Evolutionary conservation across 768 basidiomycete genomes (phyloP).

Genomic region (Agaricus blazei): DNA sequence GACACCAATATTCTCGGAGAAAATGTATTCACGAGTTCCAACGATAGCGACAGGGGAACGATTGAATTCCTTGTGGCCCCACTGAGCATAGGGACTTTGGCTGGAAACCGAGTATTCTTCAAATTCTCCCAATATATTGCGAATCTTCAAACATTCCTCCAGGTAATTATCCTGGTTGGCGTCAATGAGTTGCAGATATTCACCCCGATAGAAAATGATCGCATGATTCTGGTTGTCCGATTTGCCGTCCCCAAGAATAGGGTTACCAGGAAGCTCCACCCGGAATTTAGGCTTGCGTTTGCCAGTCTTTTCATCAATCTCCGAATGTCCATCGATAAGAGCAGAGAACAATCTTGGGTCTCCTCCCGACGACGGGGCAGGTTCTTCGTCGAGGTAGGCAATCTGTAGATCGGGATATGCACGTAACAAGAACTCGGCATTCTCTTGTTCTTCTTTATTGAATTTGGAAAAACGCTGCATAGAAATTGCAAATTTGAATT

Average conservation of each 20-base stretch:
- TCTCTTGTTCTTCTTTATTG: conserved; percentile 98
- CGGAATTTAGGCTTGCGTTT: conserved; percentile 96
- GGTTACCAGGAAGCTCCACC: conserved; percentile 95
- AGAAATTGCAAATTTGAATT: conserved; percentile 97
- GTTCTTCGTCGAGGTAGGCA: conserved; percentile 96
- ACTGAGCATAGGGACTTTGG: conserved; percentile 94
- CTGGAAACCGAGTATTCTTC: conserved; percentile 89
- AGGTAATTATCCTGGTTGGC: conserved; percentile 99
- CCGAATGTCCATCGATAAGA: conserved; percentile 96
- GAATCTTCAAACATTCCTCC: conserved; percentile 98
- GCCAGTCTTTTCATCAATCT: conserved; percentile 83
- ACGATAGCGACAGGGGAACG: conserved; percentile 94
- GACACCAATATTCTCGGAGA: conserved; percentile 99
- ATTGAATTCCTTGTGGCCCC: conserved; percentile 90
- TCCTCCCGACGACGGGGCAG: conserved; percentile 70
- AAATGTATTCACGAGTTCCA: conserved; percentile 98
- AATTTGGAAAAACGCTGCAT: conserved; percentile 99
- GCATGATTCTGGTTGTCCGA: conserved; percentile 99
- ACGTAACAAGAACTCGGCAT: conserved; percentile 94
- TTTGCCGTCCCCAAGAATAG: conserved; percentile 98
- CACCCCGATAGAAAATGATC: conserved; percentile 97
- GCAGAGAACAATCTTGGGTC: conserved; percentile 89
- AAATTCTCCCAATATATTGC: conserved; percentile 96
- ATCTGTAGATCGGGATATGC: conserved; percentile 99
- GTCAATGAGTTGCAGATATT: conserved; percentile 98